phyloP scores from a whole-genome alignment of 164 flowering plant species.

The Nymphaea thermarum region DNA sequence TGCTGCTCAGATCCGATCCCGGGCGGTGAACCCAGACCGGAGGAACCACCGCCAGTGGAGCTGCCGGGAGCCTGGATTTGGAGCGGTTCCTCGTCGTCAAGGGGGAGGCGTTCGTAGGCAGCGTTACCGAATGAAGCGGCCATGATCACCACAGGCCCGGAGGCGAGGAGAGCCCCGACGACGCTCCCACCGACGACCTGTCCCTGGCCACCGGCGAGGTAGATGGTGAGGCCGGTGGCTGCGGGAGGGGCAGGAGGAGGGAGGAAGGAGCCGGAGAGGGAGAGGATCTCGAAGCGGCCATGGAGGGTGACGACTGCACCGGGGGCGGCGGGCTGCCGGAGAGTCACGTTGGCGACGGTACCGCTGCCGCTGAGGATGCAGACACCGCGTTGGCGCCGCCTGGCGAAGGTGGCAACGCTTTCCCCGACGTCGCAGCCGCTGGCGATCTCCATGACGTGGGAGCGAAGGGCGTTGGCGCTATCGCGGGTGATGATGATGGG shows the following conservation, averaged over 20 bases:
- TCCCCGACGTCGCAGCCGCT: constrained; percentile 66
- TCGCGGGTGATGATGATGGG: constrained; percentile 86
- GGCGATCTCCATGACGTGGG: constrained; percentile 85
- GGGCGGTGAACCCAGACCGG: constrained; percentile 27
- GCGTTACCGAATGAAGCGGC: constrained; percentile 93
- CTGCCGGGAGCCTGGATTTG: constrained; percentile 20
- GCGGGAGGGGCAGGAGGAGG: constrained; percentile 93
- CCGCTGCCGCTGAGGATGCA: constrained; percentile 79
- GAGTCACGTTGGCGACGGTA: constrained; percentile 66
- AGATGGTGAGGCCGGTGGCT: constrained; percentile 64
- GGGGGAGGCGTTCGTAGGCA: constrained; percentile 77
- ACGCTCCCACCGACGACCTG: constrained; percentile 88
- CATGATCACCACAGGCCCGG: constrained; percentile 85
- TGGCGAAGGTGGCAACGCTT: constrained; percentile 54
- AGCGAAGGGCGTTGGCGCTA: constrained; percentile 76
- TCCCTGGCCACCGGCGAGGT: constrained; percentile 83
- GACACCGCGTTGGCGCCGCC: constrained; percentile 65
- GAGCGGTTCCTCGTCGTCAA: constrained; percentile 49
- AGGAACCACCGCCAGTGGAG: constrained; percentile 18
- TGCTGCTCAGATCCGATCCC: constrained; percentile 3
- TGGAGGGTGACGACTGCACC: constrained; percentile 63
- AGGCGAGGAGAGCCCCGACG: constrained; percentile 59
- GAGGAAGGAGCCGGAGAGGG: constrained; percentile 71
- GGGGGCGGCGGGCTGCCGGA: constrained; percentile 58
- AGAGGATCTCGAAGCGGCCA: constrained; percentile 80